Percentiles rank a stretch among this genome's conserved stretches.
Evolutionary conservation across 495 filamentous ascomycete species (phyloP).

Genomic region (Penicillium angulare): DNA sequence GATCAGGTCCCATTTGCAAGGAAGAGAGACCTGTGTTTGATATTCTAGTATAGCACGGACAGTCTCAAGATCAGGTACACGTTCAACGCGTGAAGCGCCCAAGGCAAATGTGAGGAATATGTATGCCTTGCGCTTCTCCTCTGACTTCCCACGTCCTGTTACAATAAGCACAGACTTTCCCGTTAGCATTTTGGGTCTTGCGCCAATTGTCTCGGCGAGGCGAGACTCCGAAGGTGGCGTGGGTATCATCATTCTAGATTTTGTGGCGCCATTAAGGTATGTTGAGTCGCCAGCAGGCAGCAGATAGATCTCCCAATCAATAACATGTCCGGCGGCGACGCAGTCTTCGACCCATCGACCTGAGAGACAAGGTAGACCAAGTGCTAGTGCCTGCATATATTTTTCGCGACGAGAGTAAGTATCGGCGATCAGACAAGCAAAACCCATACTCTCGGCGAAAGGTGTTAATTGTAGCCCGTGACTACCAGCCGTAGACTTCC

Average conservation of each 20-base stretch:
- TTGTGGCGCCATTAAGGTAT: constrained; percentile 73
- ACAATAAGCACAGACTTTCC: constrained; percentile 73
- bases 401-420: constrained; percentile 85
- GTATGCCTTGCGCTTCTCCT: constrained; percentile 60
- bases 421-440: constrained; percentile 83
- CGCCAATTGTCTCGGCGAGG: constrained; percentile 54
- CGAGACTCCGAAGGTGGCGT: constrained; percentile 57
- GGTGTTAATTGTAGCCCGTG: constrained; percentile 46
- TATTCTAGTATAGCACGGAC: constrained; percentile 53
- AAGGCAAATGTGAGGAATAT: constrained; percentile 76
- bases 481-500: constrained; percentile 6
- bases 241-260: constrained; percentile 63
- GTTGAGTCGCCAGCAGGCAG: constrained; percentile 80
- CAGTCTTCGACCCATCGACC: constrained; percentile 79
- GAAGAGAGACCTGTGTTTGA: constrained; percentile 34
- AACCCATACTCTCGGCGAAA: constrained; percentile 59
- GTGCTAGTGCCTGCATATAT: constrained; percentile 91
- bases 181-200: constrained; percentile 60
- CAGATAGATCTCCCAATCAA: constrained; percentile 80
- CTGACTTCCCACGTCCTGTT: constrained; percentile 62
- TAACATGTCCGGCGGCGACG: constrained; percentile 51
- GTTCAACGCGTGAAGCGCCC: constrained; percentile 64
- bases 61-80: constrained; percentile 62
- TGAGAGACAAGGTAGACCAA: constrained; percentile 82
- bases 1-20: constrained; percentile 69